Base-by-base conservation (phyloP, 1,284 basidiomycete genomes). In the Cryptococcus wingfieldii region DNA sequence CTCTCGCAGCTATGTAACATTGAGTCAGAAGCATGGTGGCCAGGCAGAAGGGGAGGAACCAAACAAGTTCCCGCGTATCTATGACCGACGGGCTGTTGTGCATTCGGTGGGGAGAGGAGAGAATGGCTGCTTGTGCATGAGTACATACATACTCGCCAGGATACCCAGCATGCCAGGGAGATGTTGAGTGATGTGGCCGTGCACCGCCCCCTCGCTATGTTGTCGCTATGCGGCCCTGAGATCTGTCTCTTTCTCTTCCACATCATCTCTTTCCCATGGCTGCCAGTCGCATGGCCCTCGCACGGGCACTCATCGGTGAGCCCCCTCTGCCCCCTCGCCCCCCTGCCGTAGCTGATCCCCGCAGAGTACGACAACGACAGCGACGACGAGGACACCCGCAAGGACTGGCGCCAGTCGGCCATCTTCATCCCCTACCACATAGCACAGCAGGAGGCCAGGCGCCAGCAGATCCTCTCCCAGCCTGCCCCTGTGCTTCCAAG, bases 311-410 rank as follows among this genome's bases (percentile, higher is more conserved):
- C 10, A 34, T 34, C 1, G 31, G 31, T 34, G 1, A 34, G 31
- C 31, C 6, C 10, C n/a, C 42, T 19, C 12, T 12, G 12, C 3
- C 12, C n/a, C n/a, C n/a, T n/a, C n/a, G n/a, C n/a, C 10, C n/a
- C 42, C 42, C 12, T 12, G 12, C 3, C 12, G 14, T 19, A 5
- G 18, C 42, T 44, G n/a, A 19, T 5, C 42, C 19, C 10, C 12
- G 42, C 53, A 77, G 75, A 75, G 53, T 77, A 77, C 60, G 75
- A 77, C 62, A 75, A 75, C 43, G 69, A 73, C 50, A 53, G 51
- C 2, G 61, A 63, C 6, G 58, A 65, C 50, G 41, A 37, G 54
- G 31, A 51, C 56, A 3, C 47, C 52, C 49, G 59, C 60, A 56
- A 31, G 5, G 43, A 50, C 38, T 67, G 70, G 61, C 59, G 63